Base-by-base conservation (phyloP, 768 basidiomycete genomes). In the Stropharia rugosoannulata region DNA sequence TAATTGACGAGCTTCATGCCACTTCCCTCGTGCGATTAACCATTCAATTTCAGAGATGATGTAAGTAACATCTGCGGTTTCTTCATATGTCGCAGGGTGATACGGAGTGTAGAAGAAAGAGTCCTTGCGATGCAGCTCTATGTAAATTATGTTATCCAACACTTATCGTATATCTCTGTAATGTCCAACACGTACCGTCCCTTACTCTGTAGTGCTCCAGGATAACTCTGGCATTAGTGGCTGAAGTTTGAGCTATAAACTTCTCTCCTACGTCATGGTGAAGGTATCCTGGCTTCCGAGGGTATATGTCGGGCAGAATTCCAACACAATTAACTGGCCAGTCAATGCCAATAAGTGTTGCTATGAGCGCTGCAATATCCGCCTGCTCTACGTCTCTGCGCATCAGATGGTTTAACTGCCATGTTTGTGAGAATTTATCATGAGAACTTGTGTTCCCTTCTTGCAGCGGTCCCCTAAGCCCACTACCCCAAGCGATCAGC, bases 291-390 rank as follows among this genome's bases (percentile, higher is more conserved):
- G 80, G 78, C 5, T 60, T 68, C 1, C 74, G 74, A 12, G 81
- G 80, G 59, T 89, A 85, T 1, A 86, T 80, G 64, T 92, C 90
- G 3, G 92, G 90, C 12, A 93, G 69, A 1, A 91, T 84, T 2
- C 92, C 92, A n/a, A 91, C 90, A 0, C 86, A 88, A 64, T 94
- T 94, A 2, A 83, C 87, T 0, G 92, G 92, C 82, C 89, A 89
- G 44, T 85, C 66, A 11, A 83, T 76, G 18, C 91, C 91, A n/a
- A 92, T 63, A 8, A 94, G 75, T 5, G 86, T 70, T 1, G 90
- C 79, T 87, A 94, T 92, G 44, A 95, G 74, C 3, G 87, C 76
- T 7, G 93, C 80, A 15, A 95, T 75, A 63, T 94, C 92, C 0
- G 90, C 92, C 64, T 95, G 93, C 54, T 89, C 89, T 3, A 95